Evolutionary conservation across 2,329 filamentous ascomycete species (phyloP).

Genomic region (Curvularia lunata): DNA sequence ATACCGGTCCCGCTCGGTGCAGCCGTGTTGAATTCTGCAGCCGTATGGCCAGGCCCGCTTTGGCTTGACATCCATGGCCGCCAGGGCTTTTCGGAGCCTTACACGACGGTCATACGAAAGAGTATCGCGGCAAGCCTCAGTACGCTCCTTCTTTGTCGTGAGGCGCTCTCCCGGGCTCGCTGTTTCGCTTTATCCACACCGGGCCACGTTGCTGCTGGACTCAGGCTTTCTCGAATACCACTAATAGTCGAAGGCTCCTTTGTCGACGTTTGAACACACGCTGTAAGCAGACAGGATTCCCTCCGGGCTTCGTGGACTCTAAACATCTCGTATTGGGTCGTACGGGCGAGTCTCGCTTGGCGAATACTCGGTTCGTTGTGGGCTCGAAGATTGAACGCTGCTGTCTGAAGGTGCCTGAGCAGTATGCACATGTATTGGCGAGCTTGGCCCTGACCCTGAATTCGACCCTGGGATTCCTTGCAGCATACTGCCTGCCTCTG

Average conservation of each 20-base stretch:
- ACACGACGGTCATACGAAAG: constrained; percentile 9
- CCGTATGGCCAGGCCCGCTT: constrained; percentile 12
- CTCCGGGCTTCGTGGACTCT: constrained; percentile 22
- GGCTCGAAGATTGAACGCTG: constrained; percentile 38
- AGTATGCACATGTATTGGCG: constrained; percentile 38
- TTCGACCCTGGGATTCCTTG: constrained; percentile 37
- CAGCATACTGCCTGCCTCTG: constrained; percentile 49
- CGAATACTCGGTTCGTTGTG: constrained; percentile 41
- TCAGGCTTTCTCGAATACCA: constrained; percentile 23
- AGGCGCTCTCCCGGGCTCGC: constrained; percentile 9
- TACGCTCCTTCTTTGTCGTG: constrained; percentile 10
- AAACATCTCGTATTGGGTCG: constrained; percentile 48
- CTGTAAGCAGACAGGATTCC: constrained; percentile 29
- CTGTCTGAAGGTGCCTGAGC: constrained; percentile 35
- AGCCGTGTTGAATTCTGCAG: constrained; percentile 21
- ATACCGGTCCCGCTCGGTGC: constrained; percentile 22
- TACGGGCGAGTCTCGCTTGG: constrained; percentile 45
- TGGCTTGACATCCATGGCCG: constrained; percentile 17
- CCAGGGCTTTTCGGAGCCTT: constrained; percentile 12
- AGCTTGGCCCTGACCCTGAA: constrained; percentile 28
- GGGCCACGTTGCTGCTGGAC: constrained; percentile 24
- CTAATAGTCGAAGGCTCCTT: constrained; percentile 20
- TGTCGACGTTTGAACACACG: constrained; percentile 20
- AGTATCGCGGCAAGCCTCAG: constrained; percentile 8
- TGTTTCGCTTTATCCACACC: constrained; percentile 13